phyloP scores from a whole-genome alignment of 805 yeast species.

The Saccharomycopsis guyanensis region DNA sequence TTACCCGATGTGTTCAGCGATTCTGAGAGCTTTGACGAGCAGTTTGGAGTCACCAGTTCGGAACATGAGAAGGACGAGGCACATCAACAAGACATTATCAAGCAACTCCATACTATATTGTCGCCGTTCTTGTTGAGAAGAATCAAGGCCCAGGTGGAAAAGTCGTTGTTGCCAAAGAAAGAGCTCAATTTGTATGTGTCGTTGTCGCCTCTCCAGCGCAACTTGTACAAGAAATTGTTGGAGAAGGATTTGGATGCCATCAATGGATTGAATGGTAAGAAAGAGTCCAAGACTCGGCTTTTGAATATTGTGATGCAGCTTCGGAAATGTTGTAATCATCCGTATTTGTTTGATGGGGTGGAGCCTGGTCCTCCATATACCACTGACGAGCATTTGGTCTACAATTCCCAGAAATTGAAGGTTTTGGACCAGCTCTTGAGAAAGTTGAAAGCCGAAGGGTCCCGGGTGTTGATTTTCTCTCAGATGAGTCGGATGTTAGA shows the following conservation, averaged over 20 bases:
- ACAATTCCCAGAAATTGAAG: constrained; percentile 62
- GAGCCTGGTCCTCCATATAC: constrained; percentile 88
- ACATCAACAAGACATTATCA: constrained; percentile 40
- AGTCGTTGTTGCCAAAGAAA: constrained; percentile 64
- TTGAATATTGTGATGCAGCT: constrained; percentile 79
- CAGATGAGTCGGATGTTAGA: constrained; percentile 82
- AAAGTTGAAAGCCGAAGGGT: constrained; percentile 58
- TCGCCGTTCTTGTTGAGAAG: constrained; percentile 72
- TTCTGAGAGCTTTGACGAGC: constrained; percentile 63
- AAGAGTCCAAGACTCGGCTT: constrained; percentile 68
- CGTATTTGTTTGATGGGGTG: constrained; percentile 78
- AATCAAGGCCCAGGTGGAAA: constrained; percentile 75
- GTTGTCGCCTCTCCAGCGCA: constrained; percentile 72
- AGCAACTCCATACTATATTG: constrained; percentile 67
- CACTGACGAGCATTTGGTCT: constrained; percentile 75
- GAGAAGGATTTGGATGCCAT: constrained; percentile 82
- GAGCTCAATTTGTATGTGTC: constrained; percentile 68
- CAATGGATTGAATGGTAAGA: constrained; percentile 70
- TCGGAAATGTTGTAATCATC: constrained; percentile 81
- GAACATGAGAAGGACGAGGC: constrained; percentile 25
- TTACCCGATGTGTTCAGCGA: constrained; percentile 75
- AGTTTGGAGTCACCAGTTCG: constrained; percentile 46
- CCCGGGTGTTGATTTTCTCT: constrained; percentile 70
- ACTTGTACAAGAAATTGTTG: constrained; percentile 67
- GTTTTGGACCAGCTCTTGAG: constrained; percentile 61